phyloP scores from a whole-genome alignment of 345 rosid genomes.

The Brassica nigra region DNA sequence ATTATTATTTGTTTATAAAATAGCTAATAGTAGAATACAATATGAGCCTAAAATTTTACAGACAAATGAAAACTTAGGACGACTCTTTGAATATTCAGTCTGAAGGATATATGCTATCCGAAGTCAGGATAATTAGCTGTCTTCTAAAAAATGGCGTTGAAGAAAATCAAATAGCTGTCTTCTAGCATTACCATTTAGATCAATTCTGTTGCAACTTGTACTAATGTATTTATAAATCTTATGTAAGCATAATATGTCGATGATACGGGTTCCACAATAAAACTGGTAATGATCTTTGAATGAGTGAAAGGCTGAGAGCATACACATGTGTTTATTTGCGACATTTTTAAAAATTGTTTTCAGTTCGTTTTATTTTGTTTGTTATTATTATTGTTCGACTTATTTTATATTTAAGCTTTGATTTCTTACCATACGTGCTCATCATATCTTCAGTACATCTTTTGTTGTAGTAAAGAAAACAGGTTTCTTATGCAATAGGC shows the following conservation, averaged over 20 bases:
- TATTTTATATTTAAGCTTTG: neutral
- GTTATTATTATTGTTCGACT: no score
- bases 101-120: slow-evolving; percentile 19
- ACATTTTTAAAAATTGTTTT: no score
- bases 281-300: no score
- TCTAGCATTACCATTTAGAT: slow-evolving; percentile 18
- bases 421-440: neutral
- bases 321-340: no score
- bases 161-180: slow-evolving; percentile 12
- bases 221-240: neutral
- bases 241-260: neutral
- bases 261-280: neutral
- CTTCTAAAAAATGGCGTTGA: slow-evolving; percentile 23
- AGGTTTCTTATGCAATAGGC: neutral
- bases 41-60: slow-evolving; percentile 25
- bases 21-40: neutral
- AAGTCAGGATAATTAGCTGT: slow-evolving; percentile 37
- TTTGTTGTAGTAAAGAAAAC: neutral
- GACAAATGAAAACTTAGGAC: slow-evolving; percentile 19
- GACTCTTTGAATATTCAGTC: slow-evolving; percentile 48
- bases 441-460: neutral
- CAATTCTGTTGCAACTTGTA: neutral
- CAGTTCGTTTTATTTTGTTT: no score
- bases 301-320: no score
- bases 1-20: neutral